phyloP scores from a whole-genome alignment of 768 basidiomycete species.

The Mycena venus region DNA sequence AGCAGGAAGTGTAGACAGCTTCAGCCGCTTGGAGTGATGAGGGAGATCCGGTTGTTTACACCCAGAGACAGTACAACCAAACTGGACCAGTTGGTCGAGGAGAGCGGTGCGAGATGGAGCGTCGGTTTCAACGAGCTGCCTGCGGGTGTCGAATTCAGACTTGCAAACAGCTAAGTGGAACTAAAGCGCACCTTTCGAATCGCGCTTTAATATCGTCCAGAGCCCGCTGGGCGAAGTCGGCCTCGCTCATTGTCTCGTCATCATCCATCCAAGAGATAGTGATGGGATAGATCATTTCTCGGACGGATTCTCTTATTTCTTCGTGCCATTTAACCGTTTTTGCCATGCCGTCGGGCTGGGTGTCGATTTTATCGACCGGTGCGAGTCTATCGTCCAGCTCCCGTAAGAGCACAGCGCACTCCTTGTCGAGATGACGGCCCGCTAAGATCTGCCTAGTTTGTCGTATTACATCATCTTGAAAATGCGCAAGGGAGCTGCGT shows the following conservation, averaged over 20 bases:
- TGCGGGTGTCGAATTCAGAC: constrained; percentile 35
- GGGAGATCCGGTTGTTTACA: constrained; percentile 49
- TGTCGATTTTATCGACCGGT: background rate
- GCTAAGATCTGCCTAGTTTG: constrained; percentile 37
- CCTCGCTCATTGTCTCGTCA: constrained; percentile 57
- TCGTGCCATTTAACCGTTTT: constrained; percentile 48
- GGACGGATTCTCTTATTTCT: constrained; percentile 46
- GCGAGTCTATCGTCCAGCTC: constrained; percentile 21
- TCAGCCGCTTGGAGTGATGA: constrained; percentile 37
- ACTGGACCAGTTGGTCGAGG: constrained; percentile 44
- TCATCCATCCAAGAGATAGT: constrained; percentile 69
- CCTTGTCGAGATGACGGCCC: constrained; percentile 8
- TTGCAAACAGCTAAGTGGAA: background rate
- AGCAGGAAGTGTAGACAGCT: constrained; percentile 46
- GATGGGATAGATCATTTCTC: constrained; percentile 60
- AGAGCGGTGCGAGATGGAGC: constrained; percentile 48
- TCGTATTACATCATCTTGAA: constrained; percentile 41
- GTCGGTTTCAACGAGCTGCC: constrained; percentile 51
- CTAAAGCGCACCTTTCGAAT: constrained; percentile 54
- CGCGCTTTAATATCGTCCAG: constrained; percentile 60
- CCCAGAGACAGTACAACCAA: constrained; percentile 54
- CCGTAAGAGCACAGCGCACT: constrained; percentile 2
- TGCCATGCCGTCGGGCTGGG: background rate
- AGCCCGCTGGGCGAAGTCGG: constrained; percentile 57
- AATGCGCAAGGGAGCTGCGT: constrained; percentile 40